Evolutionary conservation across 768 basidiomycete genomes (phyloP).

Genomic region (Tephrocybe sp.): DNA sequence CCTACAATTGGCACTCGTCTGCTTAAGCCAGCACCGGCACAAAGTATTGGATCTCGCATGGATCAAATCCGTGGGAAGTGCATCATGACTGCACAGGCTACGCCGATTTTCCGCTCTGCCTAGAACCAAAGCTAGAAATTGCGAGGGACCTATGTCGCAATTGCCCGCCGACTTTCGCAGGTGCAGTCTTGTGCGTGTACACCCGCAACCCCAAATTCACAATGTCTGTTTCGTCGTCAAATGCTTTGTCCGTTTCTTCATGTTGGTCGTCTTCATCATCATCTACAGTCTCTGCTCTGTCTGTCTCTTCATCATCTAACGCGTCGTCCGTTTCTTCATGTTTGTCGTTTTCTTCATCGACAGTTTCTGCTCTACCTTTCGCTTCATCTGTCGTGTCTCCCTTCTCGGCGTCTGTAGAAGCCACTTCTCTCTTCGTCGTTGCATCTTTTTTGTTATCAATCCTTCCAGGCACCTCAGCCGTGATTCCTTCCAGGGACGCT

Average conservation of each 20-base stretch:
- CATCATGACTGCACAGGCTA: too few species aligned
- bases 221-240: constrained; percentile 16
- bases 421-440: neutral
- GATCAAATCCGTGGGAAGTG: too few species aligned
- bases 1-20: too few species aligned
- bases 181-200: constrained; percentile 33
- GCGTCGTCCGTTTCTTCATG: neutral
- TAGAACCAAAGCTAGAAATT: neutral
- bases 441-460: neutral
- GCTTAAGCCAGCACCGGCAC: too few species aligned
- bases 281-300: neutral
- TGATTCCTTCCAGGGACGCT: neutral
- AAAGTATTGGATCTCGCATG: too few species aligned
- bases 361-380: neutral
- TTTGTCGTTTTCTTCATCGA: neutral
- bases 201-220: constrained; percentile 36
- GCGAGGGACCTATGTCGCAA: constrained; percentile 22
- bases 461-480: neutral
- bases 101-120: neutral
- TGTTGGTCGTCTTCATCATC: neutral
- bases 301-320: constrained; percentile 8
- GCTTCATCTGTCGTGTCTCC: neutral
- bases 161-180: constrained; percentile 32
- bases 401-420: too few species aligned
- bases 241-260: neutral